These are phyloP conservation scores for Pholiota adiposa DNA, from an alignment of 1,284 basidiomycete species.

Conservation along the genomic window DNA sequence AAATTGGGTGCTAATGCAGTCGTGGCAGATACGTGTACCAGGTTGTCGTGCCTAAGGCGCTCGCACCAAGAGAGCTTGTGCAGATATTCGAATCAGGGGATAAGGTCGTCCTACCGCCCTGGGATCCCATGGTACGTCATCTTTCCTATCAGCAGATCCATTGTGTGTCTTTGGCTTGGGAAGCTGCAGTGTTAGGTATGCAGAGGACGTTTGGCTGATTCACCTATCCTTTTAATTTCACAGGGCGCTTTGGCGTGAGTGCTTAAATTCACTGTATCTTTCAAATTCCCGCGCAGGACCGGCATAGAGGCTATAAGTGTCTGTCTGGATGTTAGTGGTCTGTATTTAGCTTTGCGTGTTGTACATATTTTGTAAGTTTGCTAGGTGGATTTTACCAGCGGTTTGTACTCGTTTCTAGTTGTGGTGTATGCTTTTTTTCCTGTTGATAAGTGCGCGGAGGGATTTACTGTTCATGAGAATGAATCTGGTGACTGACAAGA, in stretches of 20 bases:
- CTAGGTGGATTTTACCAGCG: background rate
- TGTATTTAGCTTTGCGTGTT: background rate
- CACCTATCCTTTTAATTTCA: background rate
- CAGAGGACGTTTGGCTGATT: too few relatives aligned
- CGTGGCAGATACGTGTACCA: constrained; percentile 78
- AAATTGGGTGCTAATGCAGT: constrained; percentile 1
- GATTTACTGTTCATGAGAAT: background rate
- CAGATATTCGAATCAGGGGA: constrained; percentile 78
- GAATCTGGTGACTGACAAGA: background rate
- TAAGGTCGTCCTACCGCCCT: constrained; percentile 72
- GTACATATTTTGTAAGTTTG: background rate
- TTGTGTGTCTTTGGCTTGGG: background rate
- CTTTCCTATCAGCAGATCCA: background rate
- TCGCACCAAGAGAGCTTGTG: constrained; percentile 81
- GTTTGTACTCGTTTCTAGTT: background rate
- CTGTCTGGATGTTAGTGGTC: background rate
- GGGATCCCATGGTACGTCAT: constrained; percentile 86
- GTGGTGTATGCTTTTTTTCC: background rate
- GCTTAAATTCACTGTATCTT: background rate
- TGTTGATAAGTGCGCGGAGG: background rate
- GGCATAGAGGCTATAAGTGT: background rate
- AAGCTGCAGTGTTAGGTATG: constrained; percentile 3
- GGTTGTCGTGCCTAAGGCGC: constrained; percentile 81
- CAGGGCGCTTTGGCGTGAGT: constrained; percentile 34
- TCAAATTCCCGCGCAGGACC: background rate